A percentile compares a stretch with the other conserved stretches of the same genome.
Evolutionary conservation across 192 early-diverging fungal species (phyloP).

Genomic region (Coemansia sp.): DNA sequence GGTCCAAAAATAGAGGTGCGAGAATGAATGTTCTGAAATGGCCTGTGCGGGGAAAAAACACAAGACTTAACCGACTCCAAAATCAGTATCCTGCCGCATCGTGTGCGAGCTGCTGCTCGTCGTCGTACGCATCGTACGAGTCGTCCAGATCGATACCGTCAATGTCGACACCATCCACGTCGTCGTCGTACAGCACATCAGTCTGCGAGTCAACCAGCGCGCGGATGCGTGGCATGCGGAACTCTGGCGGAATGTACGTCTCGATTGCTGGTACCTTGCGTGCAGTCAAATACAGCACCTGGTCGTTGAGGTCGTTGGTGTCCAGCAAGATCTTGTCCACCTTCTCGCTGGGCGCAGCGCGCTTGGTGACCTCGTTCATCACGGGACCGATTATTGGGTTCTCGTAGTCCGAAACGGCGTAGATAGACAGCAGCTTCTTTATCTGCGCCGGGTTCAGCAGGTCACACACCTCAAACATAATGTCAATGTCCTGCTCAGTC

Average conservation of each 20-base stretch:
- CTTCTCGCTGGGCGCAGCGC: slow-evolving; percentile 86
- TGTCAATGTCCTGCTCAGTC: slow-evolving; percentile 84
- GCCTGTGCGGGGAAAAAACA: too few relatives aligned
- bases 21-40: too few relatives aligned
- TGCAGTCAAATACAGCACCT: slow-evolving; percentile 60
- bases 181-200: slow-evolving; percentile 42
- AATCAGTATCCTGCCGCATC: too few relatives aligned
- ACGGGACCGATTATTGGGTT: slow-evolving; percentile 82
- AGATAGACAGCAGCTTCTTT: slow-evolving; percentile 94
- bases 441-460: slow-evolving; percentile 95
- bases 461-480: slow-evolving; percentile 98
- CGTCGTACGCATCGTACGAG: slow-evolving; percentile 2
- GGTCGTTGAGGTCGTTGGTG: slow-evolving; percentile 60
- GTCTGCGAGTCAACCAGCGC: slow-evolving; percentile 51
- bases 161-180: slow-evolving; percentile 15
- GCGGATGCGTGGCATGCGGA: slow-evolving; percentile 45
- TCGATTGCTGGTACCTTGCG: slow-evolving; percentile 67
- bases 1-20: too few relatives aligned
- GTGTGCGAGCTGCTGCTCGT: not conserved
- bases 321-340: slow-evolving; percentile 87
- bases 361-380: slow-evolving; percentile 81
- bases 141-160: slow-evolving; percentile 3
- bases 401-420: slow-evolving; percentile 96
- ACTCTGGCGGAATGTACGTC: slow-evolving; percentile 70
- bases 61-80: too few relatives aligned